phyloP scores from a whole-genome alignment of 2,329 filamentous ascomycete genomes.

The Chaetomium strumarium region DNA sequence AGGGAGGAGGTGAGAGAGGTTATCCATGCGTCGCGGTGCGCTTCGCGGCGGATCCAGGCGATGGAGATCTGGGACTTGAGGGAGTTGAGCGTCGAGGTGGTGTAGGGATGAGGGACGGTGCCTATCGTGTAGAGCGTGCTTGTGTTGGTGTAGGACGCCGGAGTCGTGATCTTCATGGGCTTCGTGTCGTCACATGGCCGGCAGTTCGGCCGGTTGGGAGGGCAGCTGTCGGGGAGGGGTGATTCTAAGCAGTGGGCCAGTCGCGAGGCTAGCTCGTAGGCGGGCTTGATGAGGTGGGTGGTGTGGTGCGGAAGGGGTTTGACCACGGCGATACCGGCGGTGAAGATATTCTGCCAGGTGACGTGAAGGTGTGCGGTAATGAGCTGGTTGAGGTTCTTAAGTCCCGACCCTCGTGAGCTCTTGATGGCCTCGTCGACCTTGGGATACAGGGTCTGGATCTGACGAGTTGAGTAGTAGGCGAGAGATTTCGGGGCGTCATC shows the following conservation, averaged over 20 bases:
- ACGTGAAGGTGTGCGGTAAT: constrained; percentile 81
- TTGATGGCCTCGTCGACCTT: constrained; percentile 58
- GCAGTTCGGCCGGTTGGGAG: constrained; percentile 73
- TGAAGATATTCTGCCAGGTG: constrained; percentile 76
- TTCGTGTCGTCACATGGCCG: constrained; percentile 63
- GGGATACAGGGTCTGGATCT: constrained; percentile 60
- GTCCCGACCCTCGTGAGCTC: constrained; percentile 52
- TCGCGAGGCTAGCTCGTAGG: constrained; percentile 65
- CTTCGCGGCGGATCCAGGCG: constrained; percentile 59
- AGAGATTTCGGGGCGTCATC: constrained; percentile 62
- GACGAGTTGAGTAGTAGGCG: constrained; percentile 67
- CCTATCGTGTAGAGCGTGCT: constrained; percentile 74
- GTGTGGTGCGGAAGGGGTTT: constrained; percentile 75
- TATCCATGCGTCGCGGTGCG: constrained; percentile 75
- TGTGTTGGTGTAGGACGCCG: constrained; percentile 63
- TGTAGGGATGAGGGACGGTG: constrained; percentile 87
- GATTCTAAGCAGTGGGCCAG: constrained; percentile 69
- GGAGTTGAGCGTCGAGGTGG: constrained; percentile 62
- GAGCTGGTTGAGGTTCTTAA: constrained; percentile 62
- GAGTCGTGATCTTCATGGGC: constrained; percentile 61
- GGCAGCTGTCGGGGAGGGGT: constrained; percentile 71
- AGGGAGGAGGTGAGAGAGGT: constrained; percentile 62
- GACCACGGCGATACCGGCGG: constrained; percentile 70
- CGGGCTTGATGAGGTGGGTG: constrained; percentile 63
- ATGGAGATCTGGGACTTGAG: constrained; percentile 56